Evolutionary conservation across 495 filamentous ascomycete species (phyloP).

Genomic region (Neurospora sp.): DNA sequence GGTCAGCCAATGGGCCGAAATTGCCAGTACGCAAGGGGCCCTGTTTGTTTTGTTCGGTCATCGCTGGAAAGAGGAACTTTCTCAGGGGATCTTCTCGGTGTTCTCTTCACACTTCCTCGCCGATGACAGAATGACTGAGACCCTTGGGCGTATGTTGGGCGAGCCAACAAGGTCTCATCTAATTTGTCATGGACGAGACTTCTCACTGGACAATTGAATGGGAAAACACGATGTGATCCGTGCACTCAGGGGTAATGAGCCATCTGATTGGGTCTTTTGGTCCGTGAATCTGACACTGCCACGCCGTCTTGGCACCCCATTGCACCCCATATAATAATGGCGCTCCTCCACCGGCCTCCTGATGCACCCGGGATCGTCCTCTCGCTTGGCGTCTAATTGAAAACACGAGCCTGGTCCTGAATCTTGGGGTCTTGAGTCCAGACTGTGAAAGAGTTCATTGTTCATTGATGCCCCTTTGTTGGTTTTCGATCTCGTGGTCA

Average conservation of each 20-base stretch:
- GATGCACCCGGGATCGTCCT: not conserved
- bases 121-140: no score
- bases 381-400: not conserved
- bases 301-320: not conserved
- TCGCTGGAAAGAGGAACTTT: not conserved
- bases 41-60: not conserved
- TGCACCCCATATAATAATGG: not conserved
- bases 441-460: not conserved
- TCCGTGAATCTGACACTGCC: not conserved
- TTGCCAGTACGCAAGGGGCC: not conserved
- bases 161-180: not conserved
- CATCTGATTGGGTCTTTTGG: not conserved
- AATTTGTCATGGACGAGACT: not conserved
- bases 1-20: not conserved
- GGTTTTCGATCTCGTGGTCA: not conserved
- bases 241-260: not conserved
- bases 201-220: not conserved
- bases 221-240: not conserved
- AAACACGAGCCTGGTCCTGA: not conserved
- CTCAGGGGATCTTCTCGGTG: not conserved
- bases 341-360: not conserved
- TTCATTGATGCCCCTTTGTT: not conserved
- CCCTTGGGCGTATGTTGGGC: no score
- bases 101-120: no score
- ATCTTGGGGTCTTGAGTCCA: not conserved